Evolutionary conservation across 1,139 yeast genomes (phyloP), one percentile per base, ranked within the genome.

Genomic region (Blastobotrys petasosporus): DNA sequence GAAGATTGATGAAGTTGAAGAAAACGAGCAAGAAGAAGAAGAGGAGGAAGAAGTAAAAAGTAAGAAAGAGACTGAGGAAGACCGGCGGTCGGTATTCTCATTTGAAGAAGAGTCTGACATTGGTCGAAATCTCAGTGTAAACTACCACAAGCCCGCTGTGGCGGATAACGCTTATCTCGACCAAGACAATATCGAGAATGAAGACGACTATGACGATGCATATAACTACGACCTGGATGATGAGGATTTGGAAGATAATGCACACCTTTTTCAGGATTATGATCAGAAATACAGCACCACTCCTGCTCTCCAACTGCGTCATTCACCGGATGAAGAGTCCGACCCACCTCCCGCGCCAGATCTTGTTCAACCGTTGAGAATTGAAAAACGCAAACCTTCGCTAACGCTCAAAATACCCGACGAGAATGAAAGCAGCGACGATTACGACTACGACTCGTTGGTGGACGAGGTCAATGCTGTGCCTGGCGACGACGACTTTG

Each of bases 381-480:
- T 41, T 13, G 25, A n/a, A 7, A 37, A 32, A 16, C 32, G 37
- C 10, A 33, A 36, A 10, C 47, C 44, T 16, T 35, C 44, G 4
- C 17, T 44, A 23, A 37, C 39, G 30, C 34, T 40, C 25, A 31
- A 36, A 17, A 44, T 44, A 13, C 41, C 35, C 15, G 45, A 47
- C 37, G 43, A 45, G 15, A 43, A 38, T 35, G 46, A 50, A 39
- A 53, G 43, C 13, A 48, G 47, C 12, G 51, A 48, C 20, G 59
- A 52, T 32, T 47, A 41, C 32, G 39, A 40, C 35, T 53, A 53
- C 48, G 59, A 57, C 36, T 51, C 45, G 23, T 44, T 61, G 17
- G 42, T 61, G 10, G 63, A 60, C 32, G 65, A 61, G 39, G 64
- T 54, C 28, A 61, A 61, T 39, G 52, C 55, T 7, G 51, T 60